Base-by-base conservation (phyloP, 176 grass and related monocot genomes). In the Canna indica region DNA sequence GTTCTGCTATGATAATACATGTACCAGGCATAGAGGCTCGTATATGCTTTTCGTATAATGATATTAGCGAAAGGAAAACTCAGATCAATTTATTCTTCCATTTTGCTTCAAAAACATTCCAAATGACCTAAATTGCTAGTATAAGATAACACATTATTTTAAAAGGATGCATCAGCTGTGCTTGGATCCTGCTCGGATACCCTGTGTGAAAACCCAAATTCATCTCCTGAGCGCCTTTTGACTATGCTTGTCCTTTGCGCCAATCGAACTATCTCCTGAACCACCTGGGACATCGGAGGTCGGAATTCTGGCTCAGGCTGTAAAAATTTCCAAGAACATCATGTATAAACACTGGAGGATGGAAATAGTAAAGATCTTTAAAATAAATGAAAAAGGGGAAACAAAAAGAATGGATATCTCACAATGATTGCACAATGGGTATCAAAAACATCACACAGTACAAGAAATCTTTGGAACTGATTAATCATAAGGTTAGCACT, bases 231-330 rank as follows among this genome's bases (percentile, higher is more conserved):
- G 25, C 86, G 84, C 13, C 95, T 78, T 78, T 84, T 88, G 8
- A 87, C 78, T 50, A 87, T 78, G 48, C 90, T 94, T n/a, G 90
- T 86, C 77, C 95, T 84, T 65, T 99, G 95, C 84, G 88, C 83
- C 69, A 99, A 72, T 33, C 87, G 80, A 50, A 94, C 95, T 64
- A 99, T 84, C 63, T 99, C 86, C 67, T 94, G 95, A 38, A 99
- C 95, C 54, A 99, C 90, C 85, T 99, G 87, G 20, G 90, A 99
- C 90, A 99, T 90, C 1, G 95, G 90, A 48, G 95, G 95, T 17
- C 95, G 86, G 70, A 99, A 99, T 72, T 99, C 95, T 36, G 95
- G 90, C 65, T 90, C 87, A 1, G 87, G 80, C 95, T 99, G 59
- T 73, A 84, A 47, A 87, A 70, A 17, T 27, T 0, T 44, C 13